Evolutionary conservation across 805 yeast species (phyloP), one percentile per base, ranked within the genome.

Genomic region (Cyberlindnera americana): DNA sequence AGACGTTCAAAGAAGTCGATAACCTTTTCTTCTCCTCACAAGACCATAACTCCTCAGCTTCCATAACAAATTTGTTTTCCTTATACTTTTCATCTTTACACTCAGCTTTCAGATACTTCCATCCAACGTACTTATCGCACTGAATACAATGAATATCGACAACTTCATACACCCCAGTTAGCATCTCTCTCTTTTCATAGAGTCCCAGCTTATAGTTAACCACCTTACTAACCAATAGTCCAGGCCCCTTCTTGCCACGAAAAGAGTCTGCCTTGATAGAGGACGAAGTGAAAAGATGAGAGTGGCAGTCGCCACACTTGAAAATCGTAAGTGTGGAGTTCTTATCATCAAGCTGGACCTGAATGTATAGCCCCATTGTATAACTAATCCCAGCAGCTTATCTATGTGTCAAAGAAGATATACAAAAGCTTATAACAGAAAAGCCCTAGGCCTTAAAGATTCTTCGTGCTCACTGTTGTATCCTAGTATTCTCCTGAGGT

Each of bases 51-150:
- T 36, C 41, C 2, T 34, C n/a, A 14, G 44, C 25, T 21, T 53
- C 59, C 43, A 81, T 63, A 27, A 81, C 77, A 49, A 62, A 80
- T 47, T 72, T 69, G 8, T 83, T 82, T 50, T 77, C 84, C 54
- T 81, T 81, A 55, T 75, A 78, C 43, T 66, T 62, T 60, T 78
- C 81, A 14, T 64, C 56, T 16, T 51, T 50, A 21, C 62, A 57
- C 23, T 66, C 68, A 32, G 82, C 71, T 48, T 64, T 65, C 28
- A 78, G 53, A 50, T 81, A 81, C 44, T 70, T 73, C 88, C 88
- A 81, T 3, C 87, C 88, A 14, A 81, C 61, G 37, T 71, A 59
- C 5, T 59, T 55, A 35, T 63, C 61, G 53, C 88, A 81, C 46
- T 72, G 73, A 32, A 69, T 72, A 51, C 88, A 81, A 26, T 52